Base-by-base conservation (phyloP, 2,329 filamentous ascomycete species). In the Fusarium mundagurra region DNA sequence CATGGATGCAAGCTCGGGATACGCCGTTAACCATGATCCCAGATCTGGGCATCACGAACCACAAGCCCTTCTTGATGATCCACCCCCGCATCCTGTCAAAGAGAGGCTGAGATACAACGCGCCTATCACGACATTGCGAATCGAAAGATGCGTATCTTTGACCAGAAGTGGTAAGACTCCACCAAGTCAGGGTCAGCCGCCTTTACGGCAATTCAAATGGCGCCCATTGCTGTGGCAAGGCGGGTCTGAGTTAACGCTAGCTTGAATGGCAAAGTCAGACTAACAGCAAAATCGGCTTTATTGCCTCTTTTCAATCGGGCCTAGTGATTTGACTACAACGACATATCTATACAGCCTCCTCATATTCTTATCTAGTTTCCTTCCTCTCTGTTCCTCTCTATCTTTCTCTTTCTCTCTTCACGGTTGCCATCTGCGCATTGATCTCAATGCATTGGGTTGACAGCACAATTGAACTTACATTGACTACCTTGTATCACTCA, bases 1-100 rank as follows among this genome's bases (percentile, higher is more conserved):
- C 66, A 44, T 41, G 31, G 17, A 31, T 41, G 31, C 20, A 31
- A 17, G 44, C 48, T 45, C 66, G 61, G 62, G 57, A 36, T 57
- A 33, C 54, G 54, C 43, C 34, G 29, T 36, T 61, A 16, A 27
- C 51, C 34, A 44, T 64, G 45, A 55, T 54, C 36, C 54, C 54
- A 64, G 54, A 64, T 60, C 45, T 33, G 31, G 24, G 29, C 41
- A 66, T 70, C 43, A 38, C 63, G 61, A 72, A 64, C 50, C 69
- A 67, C 59, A 64, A 45, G n/a, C 45, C 43, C 54, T 57, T 44
- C 55, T 67, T 43, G 59, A 64, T 53, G 76, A 71, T 78, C 76
- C 74, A 77, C 76, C 76, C 76, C 76, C 76, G 70, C 76, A 75
- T 69, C 68, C 43, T 38, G 41, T 57, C 59, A 47, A 55, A 41